Evolutionary conservation across 2,329 filamentous ascomycete genomes (phyloP).

Genomic region (Chrysoporthe deuterocubensis): DNA sequence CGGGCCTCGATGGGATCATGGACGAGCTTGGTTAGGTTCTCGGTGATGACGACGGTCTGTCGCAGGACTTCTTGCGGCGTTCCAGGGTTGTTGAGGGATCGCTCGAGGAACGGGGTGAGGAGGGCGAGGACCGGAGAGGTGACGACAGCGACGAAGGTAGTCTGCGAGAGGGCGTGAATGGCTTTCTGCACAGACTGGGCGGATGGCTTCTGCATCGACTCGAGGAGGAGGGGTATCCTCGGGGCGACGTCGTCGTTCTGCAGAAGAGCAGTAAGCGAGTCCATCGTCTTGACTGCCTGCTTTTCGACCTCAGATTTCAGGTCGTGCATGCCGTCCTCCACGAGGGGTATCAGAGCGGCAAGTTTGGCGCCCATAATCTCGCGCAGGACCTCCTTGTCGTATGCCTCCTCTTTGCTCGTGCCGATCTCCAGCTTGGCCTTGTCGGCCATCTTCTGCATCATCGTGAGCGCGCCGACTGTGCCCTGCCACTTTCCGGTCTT

Average conservation of each 20-base stretch:
- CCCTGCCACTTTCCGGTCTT: slow-evolving; percentile 97
- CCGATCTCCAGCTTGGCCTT: slow-evolving; percentile 88
- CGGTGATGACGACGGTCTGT: slow-evolving; percentile 93
- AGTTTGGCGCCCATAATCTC: slow-evolving; percentile 89
- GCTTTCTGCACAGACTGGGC: slow-evolving; percentile 89
- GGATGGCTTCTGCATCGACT: slow-evolving; percentile 94
- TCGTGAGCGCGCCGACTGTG: slow-evolving; percentile 80
- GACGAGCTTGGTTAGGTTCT: slow-evolving; percentile 97
- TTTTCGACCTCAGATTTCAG: slow-evolving; percentile 83
- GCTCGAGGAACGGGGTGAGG: slow-evolving; percentile 90
- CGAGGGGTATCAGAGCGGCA: slow-evolving; percentile 85
- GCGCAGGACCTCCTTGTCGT: slow-evolving; percentile 85
- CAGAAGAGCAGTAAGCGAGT: slow-evolving; percentile 82
- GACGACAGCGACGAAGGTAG: slow-evolving; percentile 96
- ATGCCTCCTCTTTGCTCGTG: slow-evolving; percentile 77
- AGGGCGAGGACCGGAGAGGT: slow-evolving; percentile 94
- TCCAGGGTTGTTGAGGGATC: slow-evolving; percentile 86
- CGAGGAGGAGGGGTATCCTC: slow-evolving; percentile 87
- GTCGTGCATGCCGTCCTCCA: slow-evolving; percentile 94
- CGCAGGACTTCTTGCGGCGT: slow-evolving; percentile 93
- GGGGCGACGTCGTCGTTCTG: slow-evolving; percentile 97
- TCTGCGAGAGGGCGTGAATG: slow-evolving; percentile 94
- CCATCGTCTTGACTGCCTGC: slow-evolving; percentile 92
- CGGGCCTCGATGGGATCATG: slow-evolving; percentile 94
- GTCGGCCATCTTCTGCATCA: slow-evolving; percentile 92